A percentile compares a stretch with the other conserved stretches of the same genome.
Evolutionary conservation across 768 basidiomycete genomes (phyloP).

Genomic region (Sarcomyxa edulis): DNA sequence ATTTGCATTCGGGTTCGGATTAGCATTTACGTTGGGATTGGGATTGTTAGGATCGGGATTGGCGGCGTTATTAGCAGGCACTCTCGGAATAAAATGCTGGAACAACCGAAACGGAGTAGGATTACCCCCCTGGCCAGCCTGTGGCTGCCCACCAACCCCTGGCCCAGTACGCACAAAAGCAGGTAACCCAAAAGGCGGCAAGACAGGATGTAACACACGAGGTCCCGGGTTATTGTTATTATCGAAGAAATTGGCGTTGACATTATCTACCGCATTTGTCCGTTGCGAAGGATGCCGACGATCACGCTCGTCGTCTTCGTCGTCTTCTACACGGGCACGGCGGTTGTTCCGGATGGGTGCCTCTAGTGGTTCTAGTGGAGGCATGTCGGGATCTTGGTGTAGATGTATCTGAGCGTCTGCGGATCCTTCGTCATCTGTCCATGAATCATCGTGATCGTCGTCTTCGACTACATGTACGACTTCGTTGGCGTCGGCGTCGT

Average conservation of each 20-base stretch:
- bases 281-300: constrained; percentile 64
- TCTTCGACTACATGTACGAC: constrained; percentile 20
- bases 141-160: neutral
- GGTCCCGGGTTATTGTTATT: constrained; percentile 7
- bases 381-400: constrained; percentile 24
- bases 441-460: constrained; percentile 21
- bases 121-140: constrained; percentile 5
- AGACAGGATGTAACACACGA: constrained; percentile 6
- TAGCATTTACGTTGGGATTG: too few relatives aligned
- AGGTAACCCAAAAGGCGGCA: neutral
- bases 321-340: constrained; percentile 57
- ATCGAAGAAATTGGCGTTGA: constrained; percentile 12
- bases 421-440: constrained; percentile 16
- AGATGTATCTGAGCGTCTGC: constrained; percentile 5
- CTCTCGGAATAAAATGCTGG: constrained; percentile 11
- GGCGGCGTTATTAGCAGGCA: neutral
- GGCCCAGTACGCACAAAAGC: constrained; percentile 2
- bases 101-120: constrained; percentile 13
- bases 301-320: constrained; percentile 56
- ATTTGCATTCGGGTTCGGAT: neutral
- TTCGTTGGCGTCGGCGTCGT: constrained; percentile 22
- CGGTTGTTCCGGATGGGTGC: constrained; percentile 23
- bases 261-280: constrained; percentile 13
- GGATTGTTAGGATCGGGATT: neutral
- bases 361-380: constrained; percentile 17